Percentiles rank a stretch among this genome's conserved stretches.
Evolutionary conservation across 768 basidiomycete species (phyloP).

Genomic region (Crassisporium funariophilum): DNA sequence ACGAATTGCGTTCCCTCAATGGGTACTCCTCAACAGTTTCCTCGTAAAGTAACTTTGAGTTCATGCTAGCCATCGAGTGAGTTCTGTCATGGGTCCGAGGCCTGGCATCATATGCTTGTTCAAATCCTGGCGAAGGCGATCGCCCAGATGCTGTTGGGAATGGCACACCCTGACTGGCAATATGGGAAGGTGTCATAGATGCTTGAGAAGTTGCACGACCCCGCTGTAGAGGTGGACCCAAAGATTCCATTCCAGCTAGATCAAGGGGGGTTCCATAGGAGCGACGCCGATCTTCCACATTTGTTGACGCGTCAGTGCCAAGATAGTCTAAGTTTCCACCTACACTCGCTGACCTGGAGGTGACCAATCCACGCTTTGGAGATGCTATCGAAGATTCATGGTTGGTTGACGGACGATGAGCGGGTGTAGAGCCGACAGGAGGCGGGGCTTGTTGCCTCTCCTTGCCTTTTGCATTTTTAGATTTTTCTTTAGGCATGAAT

Average conservation of each 20-base stretch:
- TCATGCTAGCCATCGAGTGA: slow-evolving; percentile 53
- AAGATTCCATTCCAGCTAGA: slow-evolving; percentile 46
- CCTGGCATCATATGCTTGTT: slow-evolving; percentile 19
- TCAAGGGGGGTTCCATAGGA: slow-evolving; percentile 64
- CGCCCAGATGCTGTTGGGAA: slow-evolving; percentile 63
- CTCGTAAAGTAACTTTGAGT: slow-evolving; percentile 45
- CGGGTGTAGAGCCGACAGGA: slow-evolving; percentile 41
- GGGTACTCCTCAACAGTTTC: slow-evolving; percentile 39
- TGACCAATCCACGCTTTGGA: slow-evolving; percentile 41
- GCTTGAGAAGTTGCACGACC: slow-evolving; percentile 54
- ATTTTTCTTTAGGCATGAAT: slow-evolving; percentile 66
- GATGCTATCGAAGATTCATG: slow-evolving; percentile 35
- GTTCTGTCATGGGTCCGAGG: slow-evolving; percentile 41
- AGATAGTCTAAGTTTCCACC: slow-evolving; percentile 57
- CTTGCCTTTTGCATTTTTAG: slow-evolving; percentile 46
- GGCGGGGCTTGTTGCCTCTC: slow-evolving; percentile 31
- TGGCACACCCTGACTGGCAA: slow-evolving; percentile 50
- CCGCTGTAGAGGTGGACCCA: slow-evolving; percentile 40
- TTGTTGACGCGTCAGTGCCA: slow-evolving; percentile 20
- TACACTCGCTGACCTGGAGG: slow-evolving; percentile 65
- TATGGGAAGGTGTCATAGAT: slow-evolving; percentile 42
- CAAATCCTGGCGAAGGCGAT: slow-evolving; percentile 44
- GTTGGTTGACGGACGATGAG: slow-evolving; percentile 44
- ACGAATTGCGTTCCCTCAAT: slow-evolving; percentile 33
- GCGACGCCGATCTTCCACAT: slow-evolving; percentile 42